Evolutionary conservation across 441 rosid species (phyloP).

Genomic region (Eutrema salsugineum): DNA sequence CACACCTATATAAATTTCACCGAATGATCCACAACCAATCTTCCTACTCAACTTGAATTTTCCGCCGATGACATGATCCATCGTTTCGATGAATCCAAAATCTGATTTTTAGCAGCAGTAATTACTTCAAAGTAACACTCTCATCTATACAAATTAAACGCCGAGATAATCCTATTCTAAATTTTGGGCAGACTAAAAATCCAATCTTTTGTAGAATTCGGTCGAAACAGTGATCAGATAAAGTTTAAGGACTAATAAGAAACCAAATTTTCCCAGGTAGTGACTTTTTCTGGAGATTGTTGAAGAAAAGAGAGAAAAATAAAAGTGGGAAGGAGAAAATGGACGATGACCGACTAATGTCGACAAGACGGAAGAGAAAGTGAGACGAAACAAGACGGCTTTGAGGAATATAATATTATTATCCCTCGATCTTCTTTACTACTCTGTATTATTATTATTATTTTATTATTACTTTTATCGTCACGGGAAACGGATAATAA

Average conservation of each 20-base stretch:
- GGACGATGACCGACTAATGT: neutral
- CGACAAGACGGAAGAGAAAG: neutral
- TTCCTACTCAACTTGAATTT: slow-evolving; percentile 93
- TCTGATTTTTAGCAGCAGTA: neutral
- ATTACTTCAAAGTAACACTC: neutral
- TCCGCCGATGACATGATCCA: slow-evolving; percentile 84
- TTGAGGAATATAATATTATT: neutral
- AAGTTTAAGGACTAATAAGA: neutral
- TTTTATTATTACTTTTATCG: too few species aligned
- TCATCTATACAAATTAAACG: too few species aligned
- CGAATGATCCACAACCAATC: slow-evolving; percentile 96
- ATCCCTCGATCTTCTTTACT: too few species aligned
- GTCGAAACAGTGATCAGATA: too few species aligned
- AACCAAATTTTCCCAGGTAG: neutral
- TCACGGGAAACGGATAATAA: too few species aligned
- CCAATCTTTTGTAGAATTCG: too few species aligned
- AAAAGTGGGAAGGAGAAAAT: neutral
- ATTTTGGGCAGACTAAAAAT: too few species aligned
- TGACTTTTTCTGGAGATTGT: neutral
- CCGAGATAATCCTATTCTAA: too few species aligned
- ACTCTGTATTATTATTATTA: too few species aligned
- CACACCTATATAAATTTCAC: slow-evolving; percentile 85
- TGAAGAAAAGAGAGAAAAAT: neutral
- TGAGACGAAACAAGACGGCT: neutral
- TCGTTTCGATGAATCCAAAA: slow-evolving; percentile 30